A percentile compares a stretch with the other conserved stretches of the same genome.
These are phyloP conservation scores for Crithidia sp. DNA, from an alignment of 208 protist species.

Conservation along the genomic window DNA sequence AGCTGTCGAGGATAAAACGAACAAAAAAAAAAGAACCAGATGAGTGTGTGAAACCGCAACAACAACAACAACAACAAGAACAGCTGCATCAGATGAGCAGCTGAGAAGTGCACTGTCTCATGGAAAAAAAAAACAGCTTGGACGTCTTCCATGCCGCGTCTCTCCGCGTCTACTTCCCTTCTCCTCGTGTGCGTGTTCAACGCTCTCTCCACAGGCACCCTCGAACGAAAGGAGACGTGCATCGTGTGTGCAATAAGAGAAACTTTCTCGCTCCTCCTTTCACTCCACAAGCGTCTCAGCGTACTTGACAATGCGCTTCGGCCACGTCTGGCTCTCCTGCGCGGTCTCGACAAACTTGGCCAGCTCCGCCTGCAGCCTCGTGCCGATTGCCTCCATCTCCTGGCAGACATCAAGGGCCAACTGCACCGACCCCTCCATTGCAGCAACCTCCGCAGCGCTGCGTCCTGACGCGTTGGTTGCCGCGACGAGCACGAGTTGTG, in stretches of 20 bases:
- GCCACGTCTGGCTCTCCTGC: constrained; percentile 26
- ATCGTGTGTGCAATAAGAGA: no score
- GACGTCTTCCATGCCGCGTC: neutral
- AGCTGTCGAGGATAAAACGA: no score
- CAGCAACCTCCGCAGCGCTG: neutral
- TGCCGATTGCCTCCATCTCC: constrained; percentile 46
- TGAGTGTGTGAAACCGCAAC: no score
- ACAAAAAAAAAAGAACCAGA: no score
- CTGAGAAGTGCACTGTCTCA: neutral
- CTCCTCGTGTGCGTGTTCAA: no score
- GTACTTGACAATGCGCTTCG: constrained; percentile 58
- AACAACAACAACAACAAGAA: no score
- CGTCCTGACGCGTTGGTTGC: constrained; percentile 6
- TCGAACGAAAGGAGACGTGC: no score
- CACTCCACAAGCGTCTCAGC: constrained; percentile 38
- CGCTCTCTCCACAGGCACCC: no score
- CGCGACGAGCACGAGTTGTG: constrained; percentile 38
- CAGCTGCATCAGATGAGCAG: no score
- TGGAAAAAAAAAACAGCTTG: neutral
- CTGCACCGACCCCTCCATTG: constrained; percentile 22
- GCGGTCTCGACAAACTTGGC: constrained; percentile 18
- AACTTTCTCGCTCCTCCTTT: constrained; percentile 15
- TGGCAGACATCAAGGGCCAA: constrained; percentile 65
- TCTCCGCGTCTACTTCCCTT: no score
- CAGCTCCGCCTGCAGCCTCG: constrained; percentile 47